Base-by-base conservation (phyloP, 1,284 basidiomycete species). In the Heterobasidion parviporum region DNA sequence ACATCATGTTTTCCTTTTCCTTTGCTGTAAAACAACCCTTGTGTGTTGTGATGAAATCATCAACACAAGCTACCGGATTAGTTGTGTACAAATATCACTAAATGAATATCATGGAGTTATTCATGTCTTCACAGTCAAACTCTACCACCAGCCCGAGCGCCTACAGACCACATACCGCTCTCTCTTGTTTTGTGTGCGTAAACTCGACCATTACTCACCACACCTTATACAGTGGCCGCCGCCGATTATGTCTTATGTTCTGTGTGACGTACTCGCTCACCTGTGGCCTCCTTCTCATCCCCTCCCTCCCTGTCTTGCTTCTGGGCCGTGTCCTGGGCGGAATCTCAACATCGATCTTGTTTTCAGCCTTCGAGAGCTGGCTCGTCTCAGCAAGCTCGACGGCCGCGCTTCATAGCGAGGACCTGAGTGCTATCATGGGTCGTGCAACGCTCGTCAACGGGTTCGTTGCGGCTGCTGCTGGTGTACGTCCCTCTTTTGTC, bases 281-380 rank as follows among this genome's bases (percentile, higher is more conserved):
- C 10, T 89, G 86, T 61, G 58, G 73, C 15, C 79, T 79, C 64
- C 82, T 85, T 54, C 76, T 79, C 50, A 56, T 85, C 35, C 78
- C 78, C 6, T 75, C 65, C 52, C 69, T 87, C 18, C 82, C 85
- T 8, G 56, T 86, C 50, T 76, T 88, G 38, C 67, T 87, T 50
- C 9, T 78, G 4, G 86, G 83, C 2, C 79, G 87, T 49, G 65
- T 87, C 7, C 72, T 84, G 6, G 87, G 84, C 1, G 87, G 87
- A 0, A 68, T 86, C 47, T 85, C 85, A 1, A 87, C 85, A 0
- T 84, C 86, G 14, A 88, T 89, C 60, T 76, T 89, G 26, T 88
- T 82, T 70, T 86, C 85, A 6, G 81, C 79, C 3, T 88, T 88
- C 61, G 87, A 89, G 61, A 82, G 84, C 26, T 89, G 87, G 87